Conservation (phyloP, 2,329 filamentous ascomycete genomes). For the Ophiostoma himal-ulmi region DNA sequence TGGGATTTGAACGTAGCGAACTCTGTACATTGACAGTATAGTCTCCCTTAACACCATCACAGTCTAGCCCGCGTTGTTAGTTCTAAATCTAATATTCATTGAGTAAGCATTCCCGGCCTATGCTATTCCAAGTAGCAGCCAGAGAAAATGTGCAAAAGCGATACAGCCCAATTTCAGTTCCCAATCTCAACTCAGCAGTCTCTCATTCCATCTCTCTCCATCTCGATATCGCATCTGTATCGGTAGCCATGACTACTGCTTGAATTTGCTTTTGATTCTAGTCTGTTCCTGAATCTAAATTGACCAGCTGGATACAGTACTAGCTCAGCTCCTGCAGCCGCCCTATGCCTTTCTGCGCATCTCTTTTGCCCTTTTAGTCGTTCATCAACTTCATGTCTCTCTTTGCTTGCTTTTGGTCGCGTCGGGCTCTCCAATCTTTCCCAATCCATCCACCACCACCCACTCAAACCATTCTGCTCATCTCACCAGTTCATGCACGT, state of each 20-base stretch:
- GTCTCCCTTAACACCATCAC: neutral
- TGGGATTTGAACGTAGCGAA: neutral
- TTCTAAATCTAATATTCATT: neutral
- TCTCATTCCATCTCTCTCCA: too few relatives aligned
- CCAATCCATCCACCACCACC: neutral
- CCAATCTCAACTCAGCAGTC: too few relatives aligned
- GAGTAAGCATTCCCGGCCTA: neutral
- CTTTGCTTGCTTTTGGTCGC: neutral
- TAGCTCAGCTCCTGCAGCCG: neutral
- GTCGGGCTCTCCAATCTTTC: neutral
- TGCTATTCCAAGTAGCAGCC: too few relatives aligned
- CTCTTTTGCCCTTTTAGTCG: neutral
- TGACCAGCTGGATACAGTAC: neutral
- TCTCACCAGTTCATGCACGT: constrained; percentile 8
- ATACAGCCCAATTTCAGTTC: too few relatives aligned
- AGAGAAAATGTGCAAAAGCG: too few relatives aligned
- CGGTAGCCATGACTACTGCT: too few relatives aligned
- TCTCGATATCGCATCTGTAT: too few relatives aligned
- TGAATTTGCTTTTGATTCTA: neutral
- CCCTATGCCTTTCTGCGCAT: neutral
- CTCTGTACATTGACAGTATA: neutral
- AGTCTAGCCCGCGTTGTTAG: neutral
- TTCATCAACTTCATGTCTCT: neutral
- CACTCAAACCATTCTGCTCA: neutral
- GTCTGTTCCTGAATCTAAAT: neutral